Percentiles rank a stretch among this genome's conserved stretches.
phyloP scores from a whole-genome alignment of 2,329 filamentous ascomycete species.

The Fusarium sterilihyphosum region DNA sequence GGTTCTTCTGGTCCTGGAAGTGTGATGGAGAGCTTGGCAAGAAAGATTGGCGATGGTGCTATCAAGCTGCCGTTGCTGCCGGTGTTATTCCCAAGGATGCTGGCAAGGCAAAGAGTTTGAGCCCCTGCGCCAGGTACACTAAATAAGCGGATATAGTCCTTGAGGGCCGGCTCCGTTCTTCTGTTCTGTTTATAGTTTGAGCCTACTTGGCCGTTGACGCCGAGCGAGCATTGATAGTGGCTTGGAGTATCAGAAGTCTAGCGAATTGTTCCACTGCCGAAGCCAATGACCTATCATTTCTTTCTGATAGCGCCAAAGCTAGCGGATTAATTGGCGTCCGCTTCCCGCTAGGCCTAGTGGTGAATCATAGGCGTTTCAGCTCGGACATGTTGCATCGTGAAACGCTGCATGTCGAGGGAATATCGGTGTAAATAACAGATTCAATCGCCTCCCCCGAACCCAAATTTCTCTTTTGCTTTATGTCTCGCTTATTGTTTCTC shows the following conservation, averaged over 20 bases:
- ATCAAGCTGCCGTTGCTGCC: constrained; percentile 45
- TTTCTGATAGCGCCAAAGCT: neutral
- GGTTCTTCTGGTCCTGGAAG: constrained; percentile 73
- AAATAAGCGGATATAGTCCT: rapidly evolving
- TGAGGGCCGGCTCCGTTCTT: neutral
- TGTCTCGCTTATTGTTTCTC: no score
- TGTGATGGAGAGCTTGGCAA: constrained; percentile 48
- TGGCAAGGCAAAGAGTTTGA: constrained; percentile 14
- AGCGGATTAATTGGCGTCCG: neutral
- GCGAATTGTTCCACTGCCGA: neutral
- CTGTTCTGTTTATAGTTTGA: neutral
- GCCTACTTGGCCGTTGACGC: neutral
- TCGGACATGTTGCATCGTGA: neutral
- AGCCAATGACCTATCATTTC: neutral
- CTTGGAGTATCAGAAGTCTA: neutral
- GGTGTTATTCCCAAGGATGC: constrained; percentile 44
- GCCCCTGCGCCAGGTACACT: constrained; percentile 6
- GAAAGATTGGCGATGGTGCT: constrained; percentile 61
- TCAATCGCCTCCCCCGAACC: rapidly evolving
- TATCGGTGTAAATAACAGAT: neutral
- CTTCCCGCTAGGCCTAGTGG: neutral
- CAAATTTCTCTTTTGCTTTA: no score
- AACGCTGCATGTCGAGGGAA: neutral
- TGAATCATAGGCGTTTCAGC: neutral
- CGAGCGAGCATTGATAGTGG: neutral